These are phyloP conservation scores for Coniferiporia weirii DNA, from an alignment of 1,284 basidiomycete species.

Conservation along the genomic window DNA sequence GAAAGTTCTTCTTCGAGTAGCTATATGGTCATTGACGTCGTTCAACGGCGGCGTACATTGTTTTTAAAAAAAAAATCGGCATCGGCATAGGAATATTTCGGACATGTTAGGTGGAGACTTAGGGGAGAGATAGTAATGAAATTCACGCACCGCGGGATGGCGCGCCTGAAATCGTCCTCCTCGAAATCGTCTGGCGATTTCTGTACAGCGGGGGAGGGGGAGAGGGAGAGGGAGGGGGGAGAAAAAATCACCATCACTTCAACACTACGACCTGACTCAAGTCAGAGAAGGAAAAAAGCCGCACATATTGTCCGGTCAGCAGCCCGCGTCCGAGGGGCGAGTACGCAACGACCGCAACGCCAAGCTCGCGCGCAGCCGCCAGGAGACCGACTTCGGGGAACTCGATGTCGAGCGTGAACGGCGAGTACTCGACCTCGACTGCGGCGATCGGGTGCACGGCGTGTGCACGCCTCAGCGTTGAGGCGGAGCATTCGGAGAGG, in stretches of 20 bases:
- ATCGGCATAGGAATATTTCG: not conserved
- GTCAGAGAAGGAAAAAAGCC: slow-evolving; percentile 17
- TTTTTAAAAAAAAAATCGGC: no score
- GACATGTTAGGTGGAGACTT: not conserved
- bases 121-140: not conserved
- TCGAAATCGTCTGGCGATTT: slow-evolving; percentile 47
- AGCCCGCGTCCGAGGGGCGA: slow-evolving; percentile 59
- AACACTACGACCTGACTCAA: no score
- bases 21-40: slow-evolving; percentile 21
- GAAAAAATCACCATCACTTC: no score
- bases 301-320: slow-evolving; percentile 48
- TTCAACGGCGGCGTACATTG: no score
- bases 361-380: slow-evolving; percentile 46
- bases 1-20: slow-evolving; percentile 47
- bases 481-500: slow-evolving; percentile 54
- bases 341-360: slow-evolving; percentile 53
- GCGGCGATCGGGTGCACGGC: slow-evolving; percentile 56
- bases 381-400: slow-evolving; percentile 42
- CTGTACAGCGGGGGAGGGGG: slow-evolving; percentile 26
- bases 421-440: slow-evolving; percentile 61
- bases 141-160: slow-evolving; percentile 12
- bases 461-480: slow-evolving; percentile 58
- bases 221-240: no score
- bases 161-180: slow-evolving; percentile 40
- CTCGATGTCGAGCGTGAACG: slow-evolving; percentile 53